phyloP scores from a whole-genome alignment of 495 filamentous ascomycete genomes.

The Evernia prunastri region DNA sequence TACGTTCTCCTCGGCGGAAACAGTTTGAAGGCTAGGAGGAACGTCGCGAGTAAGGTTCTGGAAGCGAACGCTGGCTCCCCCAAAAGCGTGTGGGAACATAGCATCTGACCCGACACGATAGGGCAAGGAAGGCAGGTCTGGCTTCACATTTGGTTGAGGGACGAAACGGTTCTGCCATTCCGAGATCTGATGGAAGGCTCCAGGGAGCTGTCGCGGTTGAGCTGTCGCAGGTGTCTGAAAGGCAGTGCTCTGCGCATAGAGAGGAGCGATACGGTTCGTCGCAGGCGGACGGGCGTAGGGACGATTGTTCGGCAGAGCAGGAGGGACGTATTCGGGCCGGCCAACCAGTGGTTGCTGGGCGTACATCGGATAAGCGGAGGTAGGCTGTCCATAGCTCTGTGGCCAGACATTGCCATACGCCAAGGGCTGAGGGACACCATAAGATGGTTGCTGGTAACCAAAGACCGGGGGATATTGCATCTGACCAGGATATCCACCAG shows the following conservation, averaged over 20 bases:
- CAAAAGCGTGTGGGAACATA: slow-evolving; percentile 20
- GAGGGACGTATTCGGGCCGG: slow-evolving; percentile 5
- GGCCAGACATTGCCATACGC: slow-evolving; percentile 4
- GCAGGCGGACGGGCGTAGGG: slow-evolving; percentile 19
- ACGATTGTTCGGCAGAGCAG: slow-evolving; percentile 6
- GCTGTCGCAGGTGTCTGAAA: slow-evolving; percentile 1
- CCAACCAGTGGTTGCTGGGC: background rate
- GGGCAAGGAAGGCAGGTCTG: slow-evolving; percentile 18
- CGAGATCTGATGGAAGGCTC: background rate
- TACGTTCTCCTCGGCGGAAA: slow-evolving; percentile 12
- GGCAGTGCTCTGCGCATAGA: slow-evolving; percentile 9
- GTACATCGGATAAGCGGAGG: background rate
- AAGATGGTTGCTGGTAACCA: slow-evolving; percentile 7
- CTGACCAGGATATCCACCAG: slow-evolving; percentile 8
- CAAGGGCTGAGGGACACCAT: slow-evolving; percentile 5
- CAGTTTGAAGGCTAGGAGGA: slow-evolving; percentile 12
- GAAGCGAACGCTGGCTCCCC: slow-evolving; percentile 20
- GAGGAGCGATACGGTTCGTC: slow-evolving; percentile 16
- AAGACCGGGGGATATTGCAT: slow-evolving; percentile 1
- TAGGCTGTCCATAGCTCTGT: background rate
- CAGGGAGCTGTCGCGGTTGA: slow-evolving; percentile 4
- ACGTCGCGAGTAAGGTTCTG: slow-evolving; percentile 19
- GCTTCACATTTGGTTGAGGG: slow-evolving; percentile 6
- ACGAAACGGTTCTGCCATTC: slow-evolving; percentile 22
- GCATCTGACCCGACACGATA: slow-evolving; percentile 26